These are phyloP conservation scores for Tausonia pullulans DNA, from an alignment of 1,284 basidiomycete species.

Conservation along the genomic window DNA sequence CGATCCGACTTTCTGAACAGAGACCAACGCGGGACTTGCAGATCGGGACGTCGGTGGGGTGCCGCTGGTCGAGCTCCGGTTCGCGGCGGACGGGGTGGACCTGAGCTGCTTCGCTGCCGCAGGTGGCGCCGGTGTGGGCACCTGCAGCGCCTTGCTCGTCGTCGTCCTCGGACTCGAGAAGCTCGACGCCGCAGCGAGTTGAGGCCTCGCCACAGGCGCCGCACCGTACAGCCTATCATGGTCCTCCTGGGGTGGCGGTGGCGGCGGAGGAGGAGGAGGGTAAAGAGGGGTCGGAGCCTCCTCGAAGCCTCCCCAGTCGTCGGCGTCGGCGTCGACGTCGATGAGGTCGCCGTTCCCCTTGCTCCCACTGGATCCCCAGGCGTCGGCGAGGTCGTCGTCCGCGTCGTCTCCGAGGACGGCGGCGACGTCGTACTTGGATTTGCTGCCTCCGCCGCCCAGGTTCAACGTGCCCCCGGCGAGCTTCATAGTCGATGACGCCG, in stretches of 20 bases:
- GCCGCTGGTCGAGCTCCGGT: too few species aligned
- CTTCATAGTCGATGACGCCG: not conserved
- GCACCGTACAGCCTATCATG: not conserved
- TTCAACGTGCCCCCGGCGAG: not conserved
- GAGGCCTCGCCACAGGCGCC: slow-evolving; percentile 24
- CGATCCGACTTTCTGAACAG: too few species aligned
- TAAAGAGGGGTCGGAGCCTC: slow-evolving; percentile 26
- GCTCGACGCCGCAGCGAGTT: slow-evolving; percentile 14
- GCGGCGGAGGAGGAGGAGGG: slow-evolving; percentile 23
- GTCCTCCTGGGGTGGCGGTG: slow-evolving; percentile 19
- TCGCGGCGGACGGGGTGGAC: too few species aligned
- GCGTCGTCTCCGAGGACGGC: slow-evolving; percentile 45
- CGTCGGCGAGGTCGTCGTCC: slow-evolving; percentile 40
- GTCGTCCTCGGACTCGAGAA: slow-evolving; percentile 27
- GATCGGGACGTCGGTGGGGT: too few species aligned
- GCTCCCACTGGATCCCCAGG: slow-evolving; percentile 43
- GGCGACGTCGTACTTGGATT: slow-evolving; percentile 37
- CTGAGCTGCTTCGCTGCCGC: not conserved
- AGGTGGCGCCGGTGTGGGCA: slow-evolving; percentile 8
- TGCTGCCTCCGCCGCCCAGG: not conserved
- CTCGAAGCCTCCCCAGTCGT: slow-evolving; percentile 68
- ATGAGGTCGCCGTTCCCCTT: slow-evolving; percentile 57
- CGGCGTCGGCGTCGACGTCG: slow-evolving; percentile 79
- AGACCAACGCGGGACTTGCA: too few species aligned
- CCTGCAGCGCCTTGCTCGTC: slow-evolving; percentile 18